Percentiles rank a stretch among this genome's conserved stretches.
Conservation (phyloP, 495 filamentous ascomycete species). For the Cairneyella variabilis region DNA sequence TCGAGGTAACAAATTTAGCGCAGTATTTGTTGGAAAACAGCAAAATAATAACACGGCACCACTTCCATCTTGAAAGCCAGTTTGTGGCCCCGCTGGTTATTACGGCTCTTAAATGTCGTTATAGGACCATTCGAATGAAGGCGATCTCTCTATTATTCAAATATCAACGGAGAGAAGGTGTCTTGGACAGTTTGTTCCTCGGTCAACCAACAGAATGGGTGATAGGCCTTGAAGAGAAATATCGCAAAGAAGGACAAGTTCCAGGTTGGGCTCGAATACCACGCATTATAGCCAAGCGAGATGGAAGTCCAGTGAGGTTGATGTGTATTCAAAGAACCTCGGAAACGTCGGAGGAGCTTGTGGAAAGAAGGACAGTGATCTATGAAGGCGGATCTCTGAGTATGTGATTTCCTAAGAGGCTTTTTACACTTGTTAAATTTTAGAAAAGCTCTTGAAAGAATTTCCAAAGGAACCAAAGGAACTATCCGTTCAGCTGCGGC, state of each 20-base stretch:
- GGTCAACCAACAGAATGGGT: conserved; percentile 51
- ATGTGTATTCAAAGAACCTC: not conserved
- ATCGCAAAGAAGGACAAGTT: conserved; percentile 9
- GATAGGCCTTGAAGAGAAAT: conserved; percentile 53
- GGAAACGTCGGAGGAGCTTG: not conserved
- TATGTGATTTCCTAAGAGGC: too few relatives aligned
- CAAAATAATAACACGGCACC: not conserved
- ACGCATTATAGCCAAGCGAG: not conserved
- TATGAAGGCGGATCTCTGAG: conserved; percentile 2
- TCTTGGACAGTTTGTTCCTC: conserved; percentile 58
- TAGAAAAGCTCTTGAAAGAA: too few relatives aligned
- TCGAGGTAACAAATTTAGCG: not conserved
- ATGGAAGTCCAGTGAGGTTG: not conserved
- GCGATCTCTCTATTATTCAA: conserved; percentile 52
- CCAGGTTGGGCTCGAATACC: conserved; percentile 8
- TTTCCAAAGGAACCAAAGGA: too few relatives aligned
- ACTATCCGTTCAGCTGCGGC: too few relatives aligned
- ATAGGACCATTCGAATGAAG: conserved; percentile 46
- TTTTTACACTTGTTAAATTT: too few relatives aligned
- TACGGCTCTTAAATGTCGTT: conserved; percentile 56
- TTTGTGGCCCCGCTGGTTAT: conserved; percentile 54
- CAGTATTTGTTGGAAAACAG: not conserved
- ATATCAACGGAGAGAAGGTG: conserved; percentile 54
- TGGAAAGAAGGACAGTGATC: not conserved
- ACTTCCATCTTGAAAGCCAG: conserved; percentile 40